Base-by-base conservation (phyloP, 192 early-diverging fungal genomes). In the Kickxella alabastrina region DNA sequence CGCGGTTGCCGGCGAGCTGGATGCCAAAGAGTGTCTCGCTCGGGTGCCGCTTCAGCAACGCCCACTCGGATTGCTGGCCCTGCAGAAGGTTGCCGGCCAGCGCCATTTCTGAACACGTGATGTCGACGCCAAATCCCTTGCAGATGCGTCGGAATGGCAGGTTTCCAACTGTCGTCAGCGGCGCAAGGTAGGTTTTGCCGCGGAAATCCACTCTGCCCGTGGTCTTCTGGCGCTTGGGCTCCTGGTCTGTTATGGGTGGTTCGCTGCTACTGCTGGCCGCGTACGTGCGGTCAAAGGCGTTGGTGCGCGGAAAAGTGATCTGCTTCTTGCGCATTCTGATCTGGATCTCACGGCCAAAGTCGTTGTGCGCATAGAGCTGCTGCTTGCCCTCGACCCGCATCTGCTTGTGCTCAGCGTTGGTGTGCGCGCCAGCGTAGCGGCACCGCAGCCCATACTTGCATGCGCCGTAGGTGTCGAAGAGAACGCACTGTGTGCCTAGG, bases 31-130 rank as follows among this genome's bases (percentile, higher is more conserved):
- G 71, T 53, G 87, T 86, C 59, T 98, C 96, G 26, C 82, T 84
- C 29, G 57, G 78, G 62, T 97, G 94, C 1, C 95, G 83, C 43
- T 85, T 82, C 26, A 88, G 64, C 45, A 95, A 75, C 23, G 93
- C 86, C 87, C 90, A 87, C 62, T 95, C 89, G 10, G 75, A 58
- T 47, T 82, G 72, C 49, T 86, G 80, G 8, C 88, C 88, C 29
- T 84, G 79, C 6, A 91, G 54, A 15, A 88, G 54, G 48, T 87
- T 87, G 23, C 49, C 31, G 3, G 85, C 87, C 58, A 84, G 65
- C 0, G 90, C 89, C 96, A 97, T 97, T 69, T 97, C 96, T 28
- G 90, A 91, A 57, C 94, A 97, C 4, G 96, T 98, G 31, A 98
- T 89, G 62, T 95, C 95, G 6, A 88, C 93, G 32, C 96, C 96